Base-by-base conservation (phyloP, 2,329 filamentous ascomycete genomes). In the Xylaria polymorpha region DNA sequence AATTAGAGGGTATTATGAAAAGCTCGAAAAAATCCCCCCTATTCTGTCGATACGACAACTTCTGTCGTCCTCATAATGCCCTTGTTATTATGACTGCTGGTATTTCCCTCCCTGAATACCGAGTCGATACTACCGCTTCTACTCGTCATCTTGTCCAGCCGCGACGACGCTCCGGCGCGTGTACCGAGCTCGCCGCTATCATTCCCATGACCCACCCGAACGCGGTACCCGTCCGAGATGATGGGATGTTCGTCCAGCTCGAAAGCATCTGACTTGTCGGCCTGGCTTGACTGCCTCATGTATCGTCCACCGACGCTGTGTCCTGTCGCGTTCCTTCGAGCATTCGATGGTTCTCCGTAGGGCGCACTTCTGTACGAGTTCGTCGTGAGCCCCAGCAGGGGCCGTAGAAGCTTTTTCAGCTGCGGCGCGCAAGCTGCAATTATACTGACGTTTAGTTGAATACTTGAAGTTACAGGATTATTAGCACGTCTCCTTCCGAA, bases 391-490 rank as follows among this genome's bases (percentile, higher is more conserved):
- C 61, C 43, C 7, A 68, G 62, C 12, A 72, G 32, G 10, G 67
- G 67, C 6, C 51, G 61, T 14, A 73, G 25, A 6, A 72, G 43
- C 37, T 61, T 60, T 62, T 80, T 81, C 22, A 83, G 73, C 1
- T 80, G 77, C 7, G 82, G 80, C 9, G 82, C 77, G 48, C 80
- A 82, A 44, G 78, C 79, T 1, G 81, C 81, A 32, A 82, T 76
- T 46, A 83, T 81, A 12, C 80, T 80, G 12, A 82, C 72, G 58
- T 80, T 80, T 59, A 82, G 75, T 71, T 84, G 81, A 63, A 83
- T 75, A 22, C 81, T 83, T n/a, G 63, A 22, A 53, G 8, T 14
- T 4, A 29, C 18, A 8, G 15, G 12, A 8, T 12, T 8, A 15
- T 71, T 58, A 69, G 63, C 64, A 37, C 6, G n/a, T 58, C 15